phyloP scores from a whole-genome alignment of 1,139 yeast species.

The Saccharomycopsis phalli region DNA sequence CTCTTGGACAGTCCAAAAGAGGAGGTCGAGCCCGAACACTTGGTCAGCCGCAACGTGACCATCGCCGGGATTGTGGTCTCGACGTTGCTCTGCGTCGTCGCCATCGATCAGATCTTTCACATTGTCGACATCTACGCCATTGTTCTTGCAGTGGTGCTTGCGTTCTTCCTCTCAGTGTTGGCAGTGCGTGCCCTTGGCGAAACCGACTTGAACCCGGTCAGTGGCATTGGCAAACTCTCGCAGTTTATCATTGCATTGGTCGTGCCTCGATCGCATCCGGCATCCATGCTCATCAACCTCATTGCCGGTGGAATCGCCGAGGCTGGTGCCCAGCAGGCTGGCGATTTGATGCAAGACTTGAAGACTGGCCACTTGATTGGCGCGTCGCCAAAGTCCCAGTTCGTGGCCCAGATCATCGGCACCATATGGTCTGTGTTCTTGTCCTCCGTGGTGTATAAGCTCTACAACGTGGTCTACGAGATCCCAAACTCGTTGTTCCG shows the following conservation, averaged over 20 bases:
- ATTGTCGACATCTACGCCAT: constrained; percentile 67
- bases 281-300: constrained; percentile 72
- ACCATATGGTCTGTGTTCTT: constrained; percentile 73
- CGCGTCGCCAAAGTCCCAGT: constrained; percentile 90
- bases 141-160: constrained; percentile 58
- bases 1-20: not conserved
- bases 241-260: constrained; percentile 80
- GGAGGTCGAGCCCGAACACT: constrained; percentile 38
- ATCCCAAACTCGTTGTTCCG: constrained; percentile 78
- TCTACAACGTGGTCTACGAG: constrained; percentile 71
- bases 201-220: constrained; percentile 92
- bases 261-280: constrained; percentile 69
- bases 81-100: constrained; percentile 53
- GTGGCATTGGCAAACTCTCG: constrained; percentile 91
- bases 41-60: constrained; percentile 46
- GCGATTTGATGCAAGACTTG: constrained; percentile 94
- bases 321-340: constrained; percentile 99
- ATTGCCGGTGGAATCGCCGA: constrained; percentile 97
- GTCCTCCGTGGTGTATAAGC: constrained; percentile 72
- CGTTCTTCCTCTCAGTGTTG: constrained; percentile 68
- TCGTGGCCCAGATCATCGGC: constrained; percentile 81
- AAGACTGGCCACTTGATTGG: constrained; percentile 90
- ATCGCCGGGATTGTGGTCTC: constrained; percentile 56
- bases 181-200: constrained; percentile 95
- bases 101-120: constrained; percentile 56